Evolutionary conservation across 495 filamentous ascomycete species (phyloP).

Genomic region (Amniculicola lignicola): DNA sequence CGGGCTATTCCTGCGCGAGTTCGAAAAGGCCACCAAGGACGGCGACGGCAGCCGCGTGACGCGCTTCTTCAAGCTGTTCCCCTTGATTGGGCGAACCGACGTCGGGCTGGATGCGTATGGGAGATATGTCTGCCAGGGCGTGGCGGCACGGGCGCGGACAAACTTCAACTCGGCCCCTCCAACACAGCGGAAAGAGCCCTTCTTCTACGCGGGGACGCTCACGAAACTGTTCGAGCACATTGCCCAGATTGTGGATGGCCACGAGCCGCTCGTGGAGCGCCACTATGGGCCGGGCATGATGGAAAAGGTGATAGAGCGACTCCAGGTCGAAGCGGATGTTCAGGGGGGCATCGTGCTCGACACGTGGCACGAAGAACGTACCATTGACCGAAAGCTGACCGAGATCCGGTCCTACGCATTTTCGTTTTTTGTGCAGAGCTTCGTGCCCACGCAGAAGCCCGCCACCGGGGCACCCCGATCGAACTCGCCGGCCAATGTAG

Average conservation of each 20-base stretch:
- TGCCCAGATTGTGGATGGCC: conserved; percentile 88
- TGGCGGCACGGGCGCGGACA: conserved; percentile 74
- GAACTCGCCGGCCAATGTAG: conserved; percentile 62
- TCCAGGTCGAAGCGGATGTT: conserved; percentile 92
- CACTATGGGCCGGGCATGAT: conserved; percentile 92
- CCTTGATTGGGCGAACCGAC: conserved; percentile 84
- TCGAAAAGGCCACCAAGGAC: conserved; percentile 84
- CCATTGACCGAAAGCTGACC: conserved; percentile 77
- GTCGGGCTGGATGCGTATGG: conserved; percentile 93
- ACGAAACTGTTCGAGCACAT: conserved; percentile 96
- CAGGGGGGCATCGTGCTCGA: conserved; percentile 97
- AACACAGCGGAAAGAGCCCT: conserved; percentile 63
- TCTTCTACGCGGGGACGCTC: conserved; percentile 88
- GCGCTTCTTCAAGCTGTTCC: conserved; percentile 96
- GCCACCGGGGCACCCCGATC: conserved; percentile 44
- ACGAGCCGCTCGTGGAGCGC: conserved; percentile 82
- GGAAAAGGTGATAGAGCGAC: conserved; percentile 89
- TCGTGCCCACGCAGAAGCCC: conserved; percentile 62
- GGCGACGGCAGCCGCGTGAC: conserved; percentile 84
- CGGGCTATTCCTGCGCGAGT: conserved; percentile 85
- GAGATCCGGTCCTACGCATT: conserved; percentile 97
- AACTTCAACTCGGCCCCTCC: conserved; percentile 61
- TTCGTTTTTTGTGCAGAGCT: conserved; percentile 93
- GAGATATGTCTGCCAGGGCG: conserved; percentile 89
- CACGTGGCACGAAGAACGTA: conserved; percentile 88